Base-by-base conservation (phyloP, 805 yeast genomes). In the Metschnikowia cerradonensis region DNA sequence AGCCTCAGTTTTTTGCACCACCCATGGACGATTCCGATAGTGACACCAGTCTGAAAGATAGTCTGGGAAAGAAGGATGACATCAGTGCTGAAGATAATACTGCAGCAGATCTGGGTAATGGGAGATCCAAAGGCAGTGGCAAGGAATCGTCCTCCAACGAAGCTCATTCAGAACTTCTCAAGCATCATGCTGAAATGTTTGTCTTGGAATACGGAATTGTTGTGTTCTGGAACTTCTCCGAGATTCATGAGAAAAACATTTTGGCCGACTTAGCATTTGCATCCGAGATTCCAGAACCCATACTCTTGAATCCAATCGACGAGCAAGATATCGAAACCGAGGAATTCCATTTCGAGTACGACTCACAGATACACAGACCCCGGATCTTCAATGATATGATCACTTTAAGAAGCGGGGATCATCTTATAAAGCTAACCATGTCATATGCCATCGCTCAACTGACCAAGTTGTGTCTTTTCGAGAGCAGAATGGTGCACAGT, bases 381-480 rank as follows among this genome's bases (percentile, higher is more conserved):
- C 66, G 94, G 51, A 92, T 92, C 34, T 91, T 85, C 68, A 94
- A 94, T 67, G 99, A 94, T 68, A 87, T 92, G 86, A 86, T 94
- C 57, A 90, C 97, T 0, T 70, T 94, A 46, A 78, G 94, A 50
- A 83, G 92, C 1, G 96, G 96, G 6, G 97, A 92, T 65, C 97
- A 91, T 70, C 77, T 92, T 62, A 89, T 90, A 60, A 94, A 94
- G 64, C 73, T 94, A 51, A 89, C 97, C 5, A 81, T 94, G 81
- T 88, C 97, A 1, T 96, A 94, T 67, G 96, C 98, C 1, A 89
- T 94, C 54, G 97, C 98, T 0, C 99, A 94, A 67, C 89, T 95
- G 56, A 91, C 97, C 1, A 94, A 91, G 65, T 70, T 94, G 32
- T 87, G 96, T 38, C 73, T 91, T 52, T 94, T 92, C 68, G 99